Evolutionary conservation across 2,329 filamentous ascomycete genomes (phyloP), one percentile per base, ranked within the genome.

Genomic region (Colletotrichum destructivum): DNA sequence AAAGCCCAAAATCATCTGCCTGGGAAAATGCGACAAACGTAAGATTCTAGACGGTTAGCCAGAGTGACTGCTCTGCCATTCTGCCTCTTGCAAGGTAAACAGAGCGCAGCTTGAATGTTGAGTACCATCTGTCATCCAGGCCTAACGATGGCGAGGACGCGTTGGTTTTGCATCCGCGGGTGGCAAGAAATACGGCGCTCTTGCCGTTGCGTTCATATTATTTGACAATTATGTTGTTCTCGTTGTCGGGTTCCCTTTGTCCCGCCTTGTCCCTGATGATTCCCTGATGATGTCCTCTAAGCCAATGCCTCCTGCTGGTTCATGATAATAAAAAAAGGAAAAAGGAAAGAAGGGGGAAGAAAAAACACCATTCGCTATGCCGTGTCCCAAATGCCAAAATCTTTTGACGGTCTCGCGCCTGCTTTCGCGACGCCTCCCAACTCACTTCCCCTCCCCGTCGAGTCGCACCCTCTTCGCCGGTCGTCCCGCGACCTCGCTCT

Each of bases 401-500:
- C 23, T 16, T 5, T 35, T 13, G 8, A 38, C 16, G 35, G 15
- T 21, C 61, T 21, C 61, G 7, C 23, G 15, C 13, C 52, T 12
- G n/a, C n/a, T 55, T 8, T 21, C 13, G 2, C 16, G 42, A 26
- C 38, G 8, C 13, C 4, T 23, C 38, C 26, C 21, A 3, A 6
- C 57, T 72, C 60, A 72, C 23, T 72, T 72, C 7, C 42, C 66
- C 3, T 72, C 69, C 16, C 59, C 69, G 8, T 72, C 69, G 16
- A 72, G 65, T 18, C 69, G 49, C 13, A 64, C 54, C 21, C 69
- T 63, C 54, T 72, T 72, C 18, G 66, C 60, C 40, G 69, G 65
- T 72, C 70, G 77, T 74, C 74, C 75, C 21, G 71, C 69, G 21
- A 73, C 68, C 69, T 78, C 78, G 8, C 73, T 73, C 38, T 79